Evolutionary conservation across 805 yeast genomes (phyloP).

Genomic region (Hanseniaspora singularis): DNA sequence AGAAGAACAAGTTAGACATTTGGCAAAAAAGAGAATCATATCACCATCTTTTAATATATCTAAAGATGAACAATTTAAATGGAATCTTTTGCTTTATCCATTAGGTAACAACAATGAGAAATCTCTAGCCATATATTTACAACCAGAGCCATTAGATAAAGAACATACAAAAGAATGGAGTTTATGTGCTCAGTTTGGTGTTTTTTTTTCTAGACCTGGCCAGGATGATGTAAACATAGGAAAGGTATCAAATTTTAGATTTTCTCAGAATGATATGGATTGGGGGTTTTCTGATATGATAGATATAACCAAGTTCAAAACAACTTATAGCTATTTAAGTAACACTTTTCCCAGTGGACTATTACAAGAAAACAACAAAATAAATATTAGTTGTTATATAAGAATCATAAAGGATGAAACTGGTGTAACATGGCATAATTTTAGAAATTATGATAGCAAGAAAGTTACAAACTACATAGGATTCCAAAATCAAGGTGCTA

Average conservation of each 20-base stretch:
- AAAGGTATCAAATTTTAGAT: slow-evolving; percentile 67
- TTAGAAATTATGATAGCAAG: slow-evolving; percentile 73
- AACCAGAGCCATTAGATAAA: slow-evolving; percentile 40
- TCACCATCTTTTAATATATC: slow-evolving; percentile 30
- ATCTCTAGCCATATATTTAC: slow-evolving; percentile 63
- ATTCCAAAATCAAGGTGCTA: slow-evolving; percentile 91
- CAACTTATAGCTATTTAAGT: slow-evolving; percentile 24
- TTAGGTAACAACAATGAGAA: slow-evolving; percentile 47
- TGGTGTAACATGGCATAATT: slow-evolving; percentile 88
- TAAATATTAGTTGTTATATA: slow-evolving; percentile 67
- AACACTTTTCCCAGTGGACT: slow-evolving; percentile 31
- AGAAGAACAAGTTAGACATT: slow-evolving; percentile 25
- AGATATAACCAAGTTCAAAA: slow-evolving; percentile 40
- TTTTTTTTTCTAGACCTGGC: slow-evolving; percentile 70
- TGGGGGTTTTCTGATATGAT: slow-evolving; percentile 89
- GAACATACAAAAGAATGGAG: slow-evolving; percentile 51
- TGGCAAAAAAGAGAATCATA: slow-evolving; percentile 9
- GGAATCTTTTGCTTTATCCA: slow-evolving; percentile 68
- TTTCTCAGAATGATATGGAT: slow-evolving; percentile 62
- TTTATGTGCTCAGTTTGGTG: slow-evolving; percentile 82
- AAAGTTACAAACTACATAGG: slow-evolving; percentile 85
- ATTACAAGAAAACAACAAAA: slow-evolving; percentile 37
- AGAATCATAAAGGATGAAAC: slow-evolving; percentile 77
- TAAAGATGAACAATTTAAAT: slow-evolving; percentile 52
- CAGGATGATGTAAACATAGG: slow-evolving; percentile 42